Evolutionary conservation across 2,329 filamentous ascomycete species (phyloP).

Genomic region (Domatiomyces catenatus): DNA sequence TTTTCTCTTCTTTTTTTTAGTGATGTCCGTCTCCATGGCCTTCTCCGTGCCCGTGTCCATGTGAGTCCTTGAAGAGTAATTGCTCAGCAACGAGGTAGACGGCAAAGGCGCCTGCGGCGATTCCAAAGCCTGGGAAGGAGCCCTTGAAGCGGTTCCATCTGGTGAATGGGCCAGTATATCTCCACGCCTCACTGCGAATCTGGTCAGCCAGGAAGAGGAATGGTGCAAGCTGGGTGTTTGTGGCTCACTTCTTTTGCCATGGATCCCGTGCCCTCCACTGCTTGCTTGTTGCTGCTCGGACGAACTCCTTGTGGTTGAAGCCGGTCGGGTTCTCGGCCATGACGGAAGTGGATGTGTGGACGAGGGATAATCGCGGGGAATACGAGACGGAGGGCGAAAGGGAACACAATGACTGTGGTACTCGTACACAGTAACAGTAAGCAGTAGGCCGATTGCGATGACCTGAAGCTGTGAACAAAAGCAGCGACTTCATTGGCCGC

Average conservation of each 20-base stretch:
- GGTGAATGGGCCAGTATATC: slow-evolving; percentile 78
- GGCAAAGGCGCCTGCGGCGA: slow-evolving; percentile 78
- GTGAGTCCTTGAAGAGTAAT: slow-evolving; percentile 60
- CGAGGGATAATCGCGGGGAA: slow-evolving; percentile 1
- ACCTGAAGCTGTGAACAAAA: not conserved
- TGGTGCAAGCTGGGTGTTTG: slow-evolving; percentile 1
- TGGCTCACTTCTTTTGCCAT: slow-evolving; percentile 45
- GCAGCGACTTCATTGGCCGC: not conserved
- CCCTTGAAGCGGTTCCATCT: slow-evolving; percentile 78
- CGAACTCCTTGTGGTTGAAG: slow-evolving; percentile 55
- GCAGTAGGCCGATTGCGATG: too few species aligned
- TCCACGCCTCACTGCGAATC: slow-evolving; percentile 68
- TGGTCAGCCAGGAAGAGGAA: not conserved
- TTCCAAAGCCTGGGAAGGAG: slow-evolving; percentile 79
- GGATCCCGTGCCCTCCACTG: slow-evolving; percentile 35
- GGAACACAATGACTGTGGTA: too few species aligned
- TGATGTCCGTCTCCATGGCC: slow-evolving; percentile 29
- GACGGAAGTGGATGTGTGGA: slow-evolving; percentile 3
- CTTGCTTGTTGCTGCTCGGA: slow-evolving; percentile 14
- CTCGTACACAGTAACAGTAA: too few species aligned
- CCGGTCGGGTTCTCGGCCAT: slow-evolving; percentile 56
- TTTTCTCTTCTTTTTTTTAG: not conserved
- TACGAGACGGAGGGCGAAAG: slow-evolving; percentile 18
- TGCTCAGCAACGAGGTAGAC: slow-evolving; percentile 83
- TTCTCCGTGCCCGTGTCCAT: slow-evolving; percentile 45